These are phyloP conservation scores for Claviceps paspali DNA, from an alignment of 2,329 filamentous ascomycete genomes.

Conservation along the genomic window DNA sequence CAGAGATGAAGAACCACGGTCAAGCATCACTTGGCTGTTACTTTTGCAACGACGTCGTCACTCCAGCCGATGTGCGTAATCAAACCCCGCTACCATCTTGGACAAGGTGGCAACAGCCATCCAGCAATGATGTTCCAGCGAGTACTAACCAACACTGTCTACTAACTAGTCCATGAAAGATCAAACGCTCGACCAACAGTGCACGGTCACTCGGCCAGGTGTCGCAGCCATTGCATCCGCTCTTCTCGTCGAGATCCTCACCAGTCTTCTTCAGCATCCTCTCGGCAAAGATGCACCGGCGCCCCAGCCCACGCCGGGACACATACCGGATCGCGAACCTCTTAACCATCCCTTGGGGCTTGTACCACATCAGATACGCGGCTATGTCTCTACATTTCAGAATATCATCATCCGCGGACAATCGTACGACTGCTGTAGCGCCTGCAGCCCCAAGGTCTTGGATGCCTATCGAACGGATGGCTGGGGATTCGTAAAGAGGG, in stretches of 20 bases:
- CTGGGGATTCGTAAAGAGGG: slow-evolving; percentile 64
- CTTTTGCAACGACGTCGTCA: slow-evolving; percentile 96
- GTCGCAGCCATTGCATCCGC: slow-evolving; percentile 86
- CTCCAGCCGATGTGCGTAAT: slow-evolving; percentile 69
- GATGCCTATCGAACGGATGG: slow-evolving; percentile 50
- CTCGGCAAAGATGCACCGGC: slow-evolving; percentile 46
- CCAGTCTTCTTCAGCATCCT: slow-evolving; percentile 79
- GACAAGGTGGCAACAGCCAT: too few relatives aligned
- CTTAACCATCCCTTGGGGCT: slow-evolving; percentile 47
- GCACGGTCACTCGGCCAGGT: slow-evolving; percentile 88
- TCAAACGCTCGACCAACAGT: slow-evolving; percentile 92
- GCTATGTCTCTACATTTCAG: slow-evolving; percentile 59
- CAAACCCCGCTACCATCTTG: too few relatives aligned
- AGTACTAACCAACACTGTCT: neutral
- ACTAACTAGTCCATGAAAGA: slow-evolving; percentile 66
- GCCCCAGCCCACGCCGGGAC: slow-evolving; percentile 26
- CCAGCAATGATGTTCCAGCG: neutral
- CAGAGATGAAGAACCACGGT: slow-evolving; percentile 39
- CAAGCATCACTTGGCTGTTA: slow-evolving; percentile 75
- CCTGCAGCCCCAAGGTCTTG: slow-evolving; percentile 58
- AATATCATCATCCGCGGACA: slow-evolving; percentile 58
- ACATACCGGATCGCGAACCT: slow-evolving; percentile 37
- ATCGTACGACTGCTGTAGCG: slow-evolving; percentile 69
- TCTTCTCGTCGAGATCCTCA: slow-evolving; percentile 75
- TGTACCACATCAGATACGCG: slow-evolving; percentile 68